Percentiles rank a stretch among this genome's conserved stretches.
Evolutionary conservation across 1,284 basidiomycete species (phyloP).

Genomic region (Pascua guehoae): DNA sequence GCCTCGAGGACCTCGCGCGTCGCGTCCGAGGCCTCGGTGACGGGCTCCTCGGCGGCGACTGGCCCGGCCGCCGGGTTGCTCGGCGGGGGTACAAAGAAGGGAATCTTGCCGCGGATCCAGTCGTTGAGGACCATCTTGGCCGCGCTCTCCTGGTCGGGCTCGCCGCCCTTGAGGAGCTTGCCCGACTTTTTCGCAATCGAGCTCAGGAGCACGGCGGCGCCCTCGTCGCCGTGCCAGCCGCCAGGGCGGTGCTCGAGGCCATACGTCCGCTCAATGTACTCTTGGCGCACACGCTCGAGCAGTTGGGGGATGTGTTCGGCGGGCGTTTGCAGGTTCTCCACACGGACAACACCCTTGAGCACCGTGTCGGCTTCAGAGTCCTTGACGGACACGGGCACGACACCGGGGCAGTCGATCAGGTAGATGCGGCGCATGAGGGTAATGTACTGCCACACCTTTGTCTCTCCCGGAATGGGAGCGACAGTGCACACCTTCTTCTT

Average conservation of each 20-base stretch:
- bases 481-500: slow-evolving; percentile 97
- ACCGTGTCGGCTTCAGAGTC: slow-evolving; percentile 92
- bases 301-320: slow-evolving; percentile 89
- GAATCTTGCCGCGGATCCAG: slow-evolving; percentile 87
- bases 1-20: slow-evolving; percentile 39
- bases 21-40: slow-evolving; percentile 28
- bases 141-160: slow-evolving; percentile 86
- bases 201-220: slow-evolving; percentile 74
- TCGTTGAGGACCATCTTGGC: slow-evolving; percentile 95
- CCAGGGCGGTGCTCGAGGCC: slow-evolving; percentile 57
- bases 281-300: slow-evolving; percentile 82
- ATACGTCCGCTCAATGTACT: slow-evolving; percentile 91
- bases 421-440: slow-evolving; percentile 93
- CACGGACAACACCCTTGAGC: slow-evolving; percentile 93
- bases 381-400: slow-evolving; percentile 86
- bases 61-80: slow-evolving; percentile 42
- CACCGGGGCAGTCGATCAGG: slow-evolving; percentile 98
- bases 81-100: slow-evolving; percentile 53
- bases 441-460: slow-evolving; percentile 99
- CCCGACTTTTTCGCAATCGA: slow-evolving; percentile 87
- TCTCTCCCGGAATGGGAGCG: slow-evolving; percentile 96
- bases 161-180: slow-evolving; percentile 87
- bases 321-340: slow-evolving; percentile 90
- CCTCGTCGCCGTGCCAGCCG: slow-evolving; percentile 55
- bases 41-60: slow-evolving; percentile 26